Evolutionary conservation across 108 stramenopile species (phyloP).

Genomic region (Skeletonema menzelii): DNA sequence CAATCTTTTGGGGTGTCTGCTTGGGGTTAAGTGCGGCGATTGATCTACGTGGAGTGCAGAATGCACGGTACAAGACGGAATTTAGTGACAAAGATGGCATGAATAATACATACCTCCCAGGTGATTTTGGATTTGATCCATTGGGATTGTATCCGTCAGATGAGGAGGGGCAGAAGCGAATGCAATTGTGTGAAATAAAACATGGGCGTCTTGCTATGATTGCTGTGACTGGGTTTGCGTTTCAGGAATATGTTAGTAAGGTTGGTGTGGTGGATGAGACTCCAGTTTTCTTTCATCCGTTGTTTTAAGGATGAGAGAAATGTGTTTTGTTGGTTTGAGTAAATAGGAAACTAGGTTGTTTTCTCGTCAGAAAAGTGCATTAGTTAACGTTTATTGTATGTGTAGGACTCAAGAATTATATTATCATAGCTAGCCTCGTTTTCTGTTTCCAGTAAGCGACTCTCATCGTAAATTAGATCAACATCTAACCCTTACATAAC

Average conservation of each 20-base stretch:
- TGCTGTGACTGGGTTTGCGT: slow-evolving; percentile 65
- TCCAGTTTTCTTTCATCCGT: slow-evolving; percentile 53
- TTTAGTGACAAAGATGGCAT: slow-evolving; percentile 9
- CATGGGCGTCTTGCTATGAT: slow-evolving; percentile 86
- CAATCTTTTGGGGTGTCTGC: slow-evolving; percentile 78
- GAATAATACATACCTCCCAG: slow-evolving; percentile 53
- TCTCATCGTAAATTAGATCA: not conserved
- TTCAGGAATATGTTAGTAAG: slow-evolving; percentile 61
- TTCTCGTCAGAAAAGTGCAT: too few relatives aligned
- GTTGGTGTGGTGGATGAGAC: slow-evolving; percentile 78
- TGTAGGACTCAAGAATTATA: too few relatives aligned
- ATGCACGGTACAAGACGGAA: slow-evolving; percentile 24
- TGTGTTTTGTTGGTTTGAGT: not conserved
- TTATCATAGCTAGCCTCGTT: too few relatives aligned
- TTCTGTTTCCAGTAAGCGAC: too few relatives aligned
- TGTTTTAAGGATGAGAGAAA: not conserved
- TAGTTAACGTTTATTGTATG: not conserved
- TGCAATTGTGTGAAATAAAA: slow-evolving; percentile 88
- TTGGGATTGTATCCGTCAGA: slow-evolving; percentile 71
- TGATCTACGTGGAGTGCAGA: slow-evolving; percentile 61
- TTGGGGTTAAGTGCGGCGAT: slow-evolving; percentile 74
- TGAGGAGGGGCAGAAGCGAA: slow-evolving; percentile 47
- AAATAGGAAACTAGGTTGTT: too few relatives aligned
- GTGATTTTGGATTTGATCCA: slow-evolving; percentile 88
- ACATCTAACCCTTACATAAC: slow-evolving; percentile 10